Evolutionary conservation across 352 stramenopile genomes (phyloP).

Genomic region (Pythium dissimile): DNA sequence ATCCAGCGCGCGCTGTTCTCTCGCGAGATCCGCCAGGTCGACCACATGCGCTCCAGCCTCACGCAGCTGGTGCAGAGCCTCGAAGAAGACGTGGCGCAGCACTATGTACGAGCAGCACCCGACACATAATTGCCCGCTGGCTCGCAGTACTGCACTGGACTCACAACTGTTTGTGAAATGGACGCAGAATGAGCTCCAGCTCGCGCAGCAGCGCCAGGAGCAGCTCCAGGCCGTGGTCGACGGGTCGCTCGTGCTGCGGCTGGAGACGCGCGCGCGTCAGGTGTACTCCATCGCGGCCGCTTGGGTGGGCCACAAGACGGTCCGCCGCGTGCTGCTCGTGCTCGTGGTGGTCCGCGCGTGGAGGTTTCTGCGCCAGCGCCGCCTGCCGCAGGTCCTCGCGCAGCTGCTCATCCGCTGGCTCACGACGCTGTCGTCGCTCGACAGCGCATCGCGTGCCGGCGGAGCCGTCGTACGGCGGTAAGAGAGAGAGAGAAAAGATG

Average conservation of each 20-base stretch:
- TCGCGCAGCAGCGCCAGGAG: constrained; percentile 31
- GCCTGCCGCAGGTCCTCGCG: constrained; percentile 54
- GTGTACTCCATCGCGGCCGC: constrained; percentile 31
- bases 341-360: constrained; percentile 45
- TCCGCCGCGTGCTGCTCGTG: constrained; percentile 52
- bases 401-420: constrained; percentile 62
- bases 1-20: constrained; percentile 42
- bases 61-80: constrained; percentile 52
- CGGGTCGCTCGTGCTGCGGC: constrained; percentile 39
- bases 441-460: constrained; percentile 9
- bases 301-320: constrained; percentile 45
- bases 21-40: constrained; percentile 46
- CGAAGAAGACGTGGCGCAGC: constrained; percentile 54
- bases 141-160: too few relatives aligned
- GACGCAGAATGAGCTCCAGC: constrained; percentile 50
- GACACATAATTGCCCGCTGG: too few relatives aligned
- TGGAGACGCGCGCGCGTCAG: constrained; percentile 36
- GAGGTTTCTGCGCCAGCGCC: constrained; percentile 44
- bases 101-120: constrained; percentile 57
- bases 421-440: constrained; percentile 47
- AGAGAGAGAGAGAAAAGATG: too few relatives aligned
- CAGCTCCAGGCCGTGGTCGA: constrained; percentile 33
- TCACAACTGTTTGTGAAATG: neutral
- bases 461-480: neutral
- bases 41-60: constrained; percentile 50